These are phyloP conservation scores for Dactylellina drechsleri DNA, from an alignment of 2,329 filamentous ascomycete species.

Conservation along the genomic window DNA sequence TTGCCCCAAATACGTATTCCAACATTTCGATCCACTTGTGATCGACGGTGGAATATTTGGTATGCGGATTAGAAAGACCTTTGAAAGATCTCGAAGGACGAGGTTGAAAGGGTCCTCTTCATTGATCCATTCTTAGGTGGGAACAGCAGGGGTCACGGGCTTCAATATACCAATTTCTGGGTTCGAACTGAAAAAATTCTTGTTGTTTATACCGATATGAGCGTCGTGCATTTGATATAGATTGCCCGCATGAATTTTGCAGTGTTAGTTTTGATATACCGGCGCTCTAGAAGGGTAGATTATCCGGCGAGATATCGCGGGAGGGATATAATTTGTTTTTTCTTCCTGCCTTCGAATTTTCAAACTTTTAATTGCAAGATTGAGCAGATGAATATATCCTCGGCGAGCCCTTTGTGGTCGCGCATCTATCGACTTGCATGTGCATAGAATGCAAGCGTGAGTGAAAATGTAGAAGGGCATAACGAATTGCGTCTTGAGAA, in stretches of 20 bases:
- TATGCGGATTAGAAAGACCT: background rate
- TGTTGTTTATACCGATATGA: slow-evolving; percentile 16
- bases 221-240: slow-evolving; percentile 5
- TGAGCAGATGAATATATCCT: too few relatives aligned
- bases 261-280: background rate
- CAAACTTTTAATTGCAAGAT: background rate
- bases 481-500: slow-evolving; percentile 19
- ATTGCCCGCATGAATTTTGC: background rate
- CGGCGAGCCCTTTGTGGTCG: slow-evolving; percentile 3
- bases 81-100: background rate
- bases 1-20: slow-evolving; percentile 3
- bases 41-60: slow-evolving; percentile 15
- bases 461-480: too few relatives aligned
- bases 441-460: too few relatives aligned
- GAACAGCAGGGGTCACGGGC: background rate
- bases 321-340: slow-evolving; percentile 5
- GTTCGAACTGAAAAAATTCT: slow-evolving; percentile 26
- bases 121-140: background rate
- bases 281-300: slow-evolving; percentile 18
- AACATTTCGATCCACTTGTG: background rate
- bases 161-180: slow-evolving; percentile 16
- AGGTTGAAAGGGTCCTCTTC: background rate
- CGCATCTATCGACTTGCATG: slow-evolving; percentile 25
- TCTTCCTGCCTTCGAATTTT: background rate
- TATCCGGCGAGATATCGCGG: slow-evolving; percentile 49